phyloP scores from a whole-genome alignment of 148 eudicot genomes.

The Rhododendron vialii region DNA sequence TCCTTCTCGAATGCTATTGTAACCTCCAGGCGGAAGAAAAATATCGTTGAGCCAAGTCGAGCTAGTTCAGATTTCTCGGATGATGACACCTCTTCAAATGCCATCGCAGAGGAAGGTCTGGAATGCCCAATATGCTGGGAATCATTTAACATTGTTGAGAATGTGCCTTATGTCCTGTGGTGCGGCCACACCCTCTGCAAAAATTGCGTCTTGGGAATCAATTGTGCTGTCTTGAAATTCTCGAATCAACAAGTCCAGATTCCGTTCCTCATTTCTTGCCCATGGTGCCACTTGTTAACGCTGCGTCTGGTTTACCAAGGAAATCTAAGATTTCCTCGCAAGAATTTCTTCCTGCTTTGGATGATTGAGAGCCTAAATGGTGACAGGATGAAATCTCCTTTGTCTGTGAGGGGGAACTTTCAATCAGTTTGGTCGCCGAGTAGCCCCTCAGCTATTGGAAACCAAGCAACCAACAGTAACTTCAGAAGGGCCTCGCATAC shows the following conservation, averaged over 20 bases:
- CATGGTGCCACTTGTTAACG: constrained; percentile 64
- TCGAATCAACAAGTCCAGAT: constrained; percentile 52
- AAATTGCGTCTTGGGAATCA: constrained; percentile 63
- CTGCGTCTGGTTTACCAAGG: constrained; percentile 54
- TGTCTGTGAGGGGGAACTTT: constrained; percentile 28
- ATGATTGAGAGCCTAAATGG: constrained; percentile 79
- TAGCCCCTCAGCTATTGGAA: constrained; percentile 30
- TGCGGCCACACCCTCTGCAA: constrained; percentile 83
- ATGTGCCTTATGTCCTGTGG: constrained; percentile 67
- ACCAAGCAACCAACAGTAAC: constrained; percentile 16
- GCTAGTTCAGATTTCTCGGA: constrained; percentile 49
- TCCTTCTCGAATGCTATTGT: constrained; percentile 30
- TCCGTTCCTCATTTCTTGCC: constrained; percentile 66
- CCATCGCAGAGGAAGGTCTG: constrained; percentile 59
- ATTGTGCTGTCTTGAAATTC: constrained; percentile 44
- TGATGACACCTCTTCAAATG: constrained; percentile 54
- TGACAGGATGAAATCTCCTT: constrained; percentile 47
- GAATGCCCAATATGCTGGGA: constrained; percentile 81
- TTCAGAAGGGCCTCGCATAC: constrained; percentile 20
- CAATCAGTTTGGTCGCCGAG: constrained; percentile 37
- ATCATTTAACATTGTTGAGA: constrained; percentile 55
- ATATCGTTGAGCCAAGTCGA: constrained; percentile 30
- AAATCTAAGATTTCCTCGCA: constrained; percentile 58
- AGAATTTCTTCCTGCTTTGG: constrained; percentile 79
- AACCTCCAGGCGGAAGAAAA: constrained; percentile 37